Conservation (phyloP, 192 early-diverging fungal genomes). For the Phycomyces blakesleeanus region DNA sequence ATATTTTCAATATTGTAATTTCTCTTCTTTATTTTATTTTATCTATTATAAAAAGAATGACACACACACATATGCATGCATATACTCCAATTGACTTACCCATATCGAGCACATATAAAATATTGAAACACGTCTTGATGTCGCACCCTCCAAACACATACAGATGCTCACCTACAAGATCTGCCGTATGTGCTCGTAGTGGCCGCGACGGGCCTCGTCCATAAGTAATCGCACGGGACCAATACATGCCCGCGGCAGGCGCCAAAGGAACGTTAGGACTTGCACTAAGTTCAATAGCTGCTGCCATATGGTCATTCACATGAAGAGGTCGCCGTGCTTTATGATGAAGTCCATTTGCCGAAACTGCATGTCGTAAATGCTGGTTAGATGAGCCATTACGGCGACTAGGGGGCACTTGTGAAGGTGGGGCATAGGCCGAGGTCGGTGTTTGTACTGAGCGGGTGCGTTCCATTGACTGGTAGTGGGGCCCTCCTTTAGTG, state of each 20-base stretch:
- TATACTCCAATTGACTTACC: conserved; percentile 37
- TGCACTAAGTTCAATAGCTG: conserved; percentile 18
- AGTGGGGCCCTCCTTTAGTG: too few species aligned
- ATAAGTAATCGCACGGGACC: conserved; percentile 60
- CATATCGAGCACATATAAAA: conserved; percentile 76
- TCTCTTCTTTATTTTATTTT: too few species aligned
- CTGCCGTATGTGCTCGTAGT: conserved; percentile 78
- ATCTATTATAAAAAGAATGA: too few species aligned
- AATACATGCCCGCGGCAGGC: conserved; percentile 80
- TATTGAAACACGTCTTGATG: conserved; percentile 66
- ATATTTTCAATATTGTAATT: too few species aligned
- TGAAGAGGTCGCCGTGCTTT: background rate
- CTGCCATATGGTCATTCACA: conserved; percentile 8
- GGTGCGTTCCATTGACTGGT: too few species aligned
- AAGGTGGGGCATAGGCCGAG: too few species aligned
- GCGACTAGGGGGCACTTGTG: too few species aligned
- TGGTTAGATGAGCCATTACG: too few species aligned
- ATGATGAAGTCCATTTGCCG: background rate
- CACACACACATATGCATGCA: too few species aligned
- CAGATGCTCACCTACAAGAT: conserved; percentile 66
- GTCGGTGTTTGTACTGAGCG: too few species aligned
- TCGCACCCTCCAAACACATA: conserved; percentile 90
- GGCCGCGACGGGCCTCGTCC: conserved; percentile 56
- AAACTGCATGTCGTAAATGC: too few species aligned
- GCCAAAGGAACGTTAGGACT: conserved; percentile 35